Evolutionary conservation across 1,284 basidiomycete genomes (phyloP), one percentile per base, ranked within the genome.

Genomic region (Ustilago trichophora): DNA sequence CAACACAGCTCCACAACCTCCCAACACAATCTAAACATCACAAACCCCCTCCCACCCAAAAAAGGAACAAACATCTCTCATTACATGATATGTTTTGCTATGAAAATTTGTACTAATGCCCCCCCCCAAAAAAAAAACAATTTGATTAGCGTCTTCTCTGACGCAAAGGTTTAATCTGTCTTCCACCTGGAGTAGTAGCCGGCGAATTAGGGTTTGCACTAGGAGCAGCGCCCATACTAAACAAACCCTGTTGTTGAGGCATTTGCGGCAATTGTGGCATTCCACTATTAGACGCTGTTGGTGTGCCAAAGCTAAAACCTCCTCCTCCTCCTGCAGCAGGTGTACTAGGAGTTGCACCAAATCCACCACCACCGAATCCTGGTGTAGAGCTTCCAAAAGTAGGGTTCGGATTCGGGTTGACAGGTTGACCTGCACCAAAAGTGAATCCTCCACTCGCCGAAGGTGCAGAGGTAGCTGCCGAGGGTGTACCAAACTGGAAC

Each of bases 111-210:
- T 29, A 29, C 27, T 29, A n/a, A n/a, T n/a, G n/a, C n/a, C n/a
- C n/a, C n/a, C n/a, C n/a, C n/a, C n/a, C n/a, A n/a, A n/a, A n/a
- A n/a, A n/a, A n/a, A n/a, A n/a, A n/a, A n/a, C n/a, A 29, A 13
- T 29, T 6, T 26, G n/a, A n/a, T 29, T 45, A 67, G 6, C 64
- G 48, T 26, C 68, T 48, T 21, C 68, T 34, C 43, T 68, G 68
- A 3, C 72, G 51, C 38, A 74, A 44, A 16, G 74, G 74, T 43
- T 76, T 76, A 38, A 76, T 76, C 51, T 70, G 66, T 25, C 74
- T 50, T 4, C 62, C 74, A 5, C 52, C 55, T 0, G 72, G 65
- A 8, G 26, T 35, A 7, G 33, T 36, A 2, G 56, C 52, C 6
- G 47, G 29, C 3, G 48, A 19, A 8, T 36, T 38, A 6, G 54